phyloP scores from a whole-genome alignment of 495 filamentous ascomycete species.

The Trichoderma erinaceum region DNA sequence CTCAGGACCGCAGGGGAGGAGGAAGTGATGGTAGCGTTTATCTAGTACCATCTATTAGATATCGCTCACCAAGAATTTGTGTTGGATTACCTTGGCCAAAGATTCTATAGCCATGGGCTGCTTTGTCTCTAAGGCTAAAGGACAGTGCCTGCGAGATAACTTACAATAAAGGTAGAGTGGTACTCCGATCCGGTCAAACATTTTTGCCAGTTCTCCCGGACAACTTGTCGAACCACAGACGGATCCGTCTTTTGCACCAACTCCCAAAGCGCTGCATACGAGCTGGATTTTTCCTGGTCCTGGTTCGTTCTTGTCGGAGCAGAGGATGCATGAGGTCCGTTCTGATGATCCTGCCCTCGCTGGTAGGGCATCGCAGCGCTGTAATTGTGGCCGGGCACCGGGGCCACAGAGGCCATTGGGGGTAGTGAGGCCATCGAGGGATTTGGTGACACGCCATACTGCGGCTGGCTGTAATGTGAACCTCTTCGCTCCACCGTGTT shows the following conservation, averaged over 20 bases:
- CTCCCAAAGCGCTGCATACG: not conserved
- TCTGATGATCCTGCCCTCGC: not conserved
- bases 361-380: not conserved
- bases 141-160: conserved; percentile 18
- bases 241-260: conserved; percentile 31
- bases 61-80: not conserved
- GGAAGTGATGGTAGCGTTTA: conserved; percentile 43
- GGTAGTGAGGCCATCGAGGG: not conserved
- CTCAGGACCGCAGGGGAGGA: conserved; percentile 31
- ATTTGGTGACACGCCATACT: not conserved
- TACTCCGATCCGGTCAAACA: conserved; percentile 46
- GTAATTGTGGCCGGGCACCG: too few relatives aligned
- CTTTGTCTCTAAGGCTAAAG: too few relatives aligned
- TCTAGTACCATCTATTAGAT: conserved; percentile 22
- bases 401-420: not conserved
- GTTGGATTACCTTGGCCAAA: not conserved
- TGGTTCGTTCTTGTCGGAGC: not conserved
- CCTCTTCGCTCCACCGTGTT: not conserved
- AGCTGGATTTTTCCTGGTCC: not conserved
- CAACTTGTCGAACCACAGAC: conserved; percentile 37
- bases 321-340: not conserved
- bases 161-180: conserved; percentile 45
- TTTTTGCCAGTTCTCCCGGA: conserved; percentile 46
- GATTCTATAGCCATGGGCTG: not conserved
- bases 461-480: not conserved